These are phyloP conservation scores for Geotrichum reessii DNA, from an alignment of 1,139 yeast species.

Conservation along the genomic window DNA sequence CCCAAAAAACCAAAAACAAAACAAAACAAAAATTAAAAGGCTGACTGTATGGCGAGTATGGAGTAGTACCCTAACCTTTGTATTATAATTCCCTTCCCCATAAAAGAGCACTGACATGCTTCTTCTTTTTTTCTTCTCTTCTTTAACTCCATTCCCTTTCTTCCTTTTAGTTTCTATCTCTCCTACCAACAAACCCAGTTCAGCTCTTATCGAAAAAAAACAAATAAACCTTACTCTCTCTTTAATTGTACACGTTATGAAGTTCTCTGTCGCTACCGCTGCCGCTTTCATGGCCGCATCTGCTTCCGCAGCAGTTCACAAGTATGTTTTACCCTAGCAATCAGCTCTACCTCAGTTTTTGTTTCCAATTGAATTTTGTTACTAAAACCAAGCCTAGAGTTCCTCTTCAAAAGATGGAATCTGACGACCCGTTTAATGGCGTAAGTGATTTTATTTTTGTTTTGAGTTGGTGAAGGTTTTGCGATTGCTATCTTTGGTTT, in stretches of 20 bases:
- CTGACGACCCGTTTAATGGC: slow-evolving; percentile 57
- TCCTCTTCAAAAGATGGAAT: slow-evolving; percentile 57
- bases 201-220: neutral
- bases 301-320: slow-evolving; percentile 47
- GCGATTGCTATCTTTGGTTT: neutral
- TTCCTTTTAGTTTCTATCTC: neutral
- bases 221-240: neutral
- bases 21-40: too few relatives aligned
- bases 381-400: slow-evolving; percentile 33
- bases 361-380: slow-evolving; percentile 7
- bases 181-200: neutral
- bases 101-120: neutral
- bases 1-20: too few relatives aligned
- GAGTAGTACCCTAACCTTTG: neutral
- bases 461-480: neutral
- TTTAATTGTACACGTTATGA: slow-evolving; percentile 19
- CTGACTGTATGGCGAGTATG: neutral
- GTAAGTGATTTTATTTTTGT: slow-evolving; percentile 26
- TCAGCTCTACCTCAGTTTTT: neutral
- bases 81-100: neutral
- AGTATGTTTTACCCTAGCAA: slow-evolving; percentile 24
- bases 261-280: slow-evolving; percentile 37
- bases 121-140: neutral
- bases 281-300: slow-evolving; percentile 45
- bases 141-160: neutral